Percentiles rank a stretch among this genome's conserved stretches.
phyloP scores from a whole-genome alignment of 2,329 filamentous ascomycete species.

The Talaromyces sp. region DNA sequence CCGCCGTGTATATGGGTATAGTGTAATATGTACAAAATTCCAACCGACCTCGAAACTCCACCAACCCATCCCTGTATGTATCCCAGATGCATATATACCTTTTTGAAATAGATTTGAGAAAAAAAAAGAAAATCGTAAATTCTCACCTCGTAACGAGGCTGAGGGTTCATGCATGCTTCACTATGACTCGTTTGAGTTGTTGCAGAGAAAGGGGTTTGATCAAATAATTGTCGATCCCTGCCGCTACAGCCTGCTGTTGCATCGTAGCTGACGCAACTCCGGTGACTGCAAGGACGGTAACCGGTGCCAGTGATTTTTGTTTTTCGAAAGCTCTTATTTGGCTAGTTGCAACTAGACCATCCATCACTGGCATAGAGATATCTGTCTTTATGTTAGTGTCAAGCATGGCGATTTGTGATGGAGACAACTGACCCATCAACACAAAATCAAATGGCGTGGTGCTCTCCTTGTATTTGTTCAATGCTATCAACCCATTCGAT shows the following conservation, averaged over 20 bases:
- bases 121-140: background rate
- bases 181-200: constrained; percentile 27
- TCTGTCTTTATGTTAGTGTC: constrained; percentile 26
- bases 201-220: constrained; percentile 32
- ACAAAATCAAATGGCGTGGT: constrained; percentile 35
- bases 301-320: constrained; percentile 22
- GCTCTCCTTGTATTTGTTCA: constrained; percentile 33
- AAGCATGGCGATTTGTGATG: constrained; percentile 3
- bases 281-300: constrained; percentile 32
- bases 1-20: background rate
- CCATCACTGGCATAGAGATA: constrained; percentile 44
- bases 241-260: constrained; percentile 30
- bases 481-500: constrained; percentile 37
- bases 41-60: background rate
- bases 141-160: background rate
- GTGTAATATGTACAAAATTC: background rate
- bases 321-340: constrained; percentile 39
- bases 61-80: background rate
- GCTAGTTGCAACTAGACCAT: constrained; percentile 42
- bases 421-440: constrained; percentile 31
- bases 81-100: background rate
- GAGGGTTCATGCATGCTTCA: background rate
- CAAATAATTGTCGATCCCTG: constrained; percentile 32
- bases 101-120: background rate
- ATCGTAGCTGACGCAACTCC: constrained; percentile 31